Evolutionary conservation across 1,139 yeast species (phyloP).

Genomic region (Lodderomyces beijingensis): DNA sequence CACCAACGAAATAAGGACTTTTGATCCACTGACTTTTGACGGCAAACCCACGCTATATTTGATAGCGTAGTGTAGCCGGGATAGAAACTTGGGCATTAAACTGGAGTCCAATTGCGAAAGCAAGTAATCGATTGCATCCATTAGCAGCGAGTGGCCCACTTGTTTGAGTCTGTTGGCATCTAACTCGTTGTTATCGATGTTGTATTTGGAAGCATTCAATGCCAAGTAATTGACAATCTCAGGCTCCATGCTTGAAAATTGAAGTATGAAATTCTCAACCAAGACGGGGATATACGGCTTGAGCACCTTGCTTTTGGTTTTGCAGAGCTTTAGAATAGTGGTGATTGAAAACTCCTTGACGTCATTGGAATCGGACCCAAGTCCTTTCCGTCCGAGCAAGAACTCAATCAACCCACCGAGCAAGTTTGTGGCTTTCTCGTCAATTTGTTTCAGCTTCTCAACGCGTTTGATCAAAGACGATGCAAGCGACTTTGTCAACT

Average conservation of each 20-base stretch:
- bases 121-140: constrained; percentile 78
- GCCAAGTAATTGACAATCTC: constrained; percentile 83
- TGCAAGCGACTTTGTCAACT: constrained; percentile 64
- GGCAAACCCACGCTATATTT: constrained; percentile 83
- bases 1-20: constrained; percentile 63
- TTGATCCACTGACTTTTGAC: constrained; percentile 85
- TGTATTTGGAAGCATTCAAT: constrained; percentile 84
- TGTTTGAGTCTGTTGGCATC: constrained; percentile 76
- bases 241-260: constrained; percentile 89
- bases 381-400: constrained; percentile 71
- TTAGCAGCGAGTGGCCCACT: constrained; percentile 78
- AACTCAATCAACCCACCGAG: constrained; percentile 70
- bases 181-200: constrained; percentile 63
- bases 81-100: constrained; percentile 50
- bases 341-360: constrained; percentile 72
- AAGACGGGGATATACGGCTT: constrained; percentile 67
- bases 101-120: constrained; percentile 54
- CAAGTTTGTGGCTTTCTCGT: not conserved
- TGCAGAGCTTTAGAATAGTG: constrained; percentile 66
- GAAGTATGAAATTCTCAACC: constrained; percentile 60
- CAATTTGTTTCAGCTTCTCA: constrained; percentile 22
- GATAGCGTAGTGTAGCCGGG: constrained; percentile 44
- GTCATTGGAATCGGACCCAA: constrained; percentile 83
- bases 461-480: constrained; percentile 58
- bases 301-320: constrained; percentile 55